These are phyloP conservation scores for Malassezia japonica DNA, from an alignment of 1,284 basidiomycete species.

Conservation along the genomic window DNA sequence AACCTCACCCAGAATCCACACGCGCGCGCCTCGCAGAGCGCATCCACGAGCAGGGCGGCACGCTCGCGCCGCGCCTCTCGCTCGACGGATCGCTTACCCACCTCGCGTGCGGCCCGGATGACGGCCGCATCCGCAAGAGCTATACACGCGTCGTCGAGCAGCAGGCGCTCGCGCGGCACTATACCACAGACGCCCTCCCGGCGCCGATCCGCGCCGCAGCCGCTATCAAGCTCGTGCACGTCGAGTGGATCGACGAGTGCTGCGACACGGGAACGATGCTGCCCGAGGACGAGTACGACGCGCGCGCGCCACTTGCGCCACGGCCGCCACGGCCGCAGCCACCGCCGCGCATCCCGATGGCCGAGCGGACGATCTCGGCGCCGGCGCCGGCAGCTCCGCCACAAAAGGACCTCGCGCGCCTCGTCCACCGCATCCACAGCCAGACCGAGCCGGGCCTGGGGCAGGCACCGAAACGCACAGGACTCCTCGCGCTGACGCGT, in stretches of 20 bases:
- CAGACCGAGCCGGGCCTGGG: too few species aligned
- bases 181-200: not conserved
- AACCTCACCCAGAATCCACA: not conserved
- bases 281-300: constrained; percentile 28
- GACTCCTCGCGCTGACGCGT: constrained; percentile 1
- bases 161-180: constrained; percentile 7
- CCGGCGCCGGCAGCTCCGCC: not conserved
- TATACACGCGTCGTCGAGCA: constrained; percentile 22
- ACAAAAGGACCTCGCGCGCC: not conserved
- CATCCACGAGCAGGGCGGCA: constrained; percentile 17
- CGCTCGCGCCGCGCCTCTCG: constrained; percentile 24
- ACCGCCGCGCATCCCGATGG: not conserved
- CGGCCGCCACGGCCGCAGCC: not conserved
- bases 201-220: constrained; percentile 51
- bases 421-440: not conserved
- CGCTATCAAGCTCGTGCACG: constrained; percentile 64
- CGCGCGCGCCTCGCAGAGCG: constrained; percentile 18
- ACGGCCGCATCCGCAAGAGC: constrained; percentile 52
- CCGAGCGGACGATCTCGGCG: constrained; percentile 5
- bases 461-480: not conserved
- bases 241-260: constrained; percentile 77
- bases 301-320: constrained; percentile 7
- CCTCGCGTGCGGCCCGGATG: constrained; percentile 49
- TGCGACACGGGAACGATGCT: constrained; percentile 57
- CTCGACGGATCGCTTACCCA: constrained; percentile 49